Evolutionary conservation across 306 rosid species (phyloP), one percentile per base, ranked within the genome.

Genomic region (Quercus berberidifolia): DNA sequence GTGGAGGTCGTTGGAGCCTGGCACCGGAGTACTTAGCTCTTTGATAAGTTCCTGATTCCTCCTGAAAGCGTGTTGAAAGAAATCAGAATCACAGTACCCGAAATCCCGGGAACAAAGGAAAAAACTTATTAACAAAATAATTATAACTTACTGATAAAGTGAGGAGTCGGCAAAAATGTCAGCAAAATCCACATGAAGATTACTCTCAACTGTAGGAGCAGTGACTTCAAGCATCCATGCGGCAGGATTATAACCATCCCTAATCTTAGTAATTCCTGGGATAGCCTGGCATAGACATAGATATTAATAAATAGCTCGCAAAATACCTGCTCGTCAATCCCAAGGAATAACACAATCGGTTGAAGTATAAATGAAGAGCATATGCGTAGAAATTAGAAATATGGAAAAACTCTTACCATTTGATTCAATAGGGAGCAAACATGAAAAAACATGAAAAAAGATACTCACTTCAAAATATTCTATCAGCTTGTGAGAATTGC

Each of bases 151-250:
- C 98, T 23, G 78, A 41, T 90, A 85, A 31, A 88, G 90, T 4
- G 83, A 76, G 9, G 98, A 93, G 59, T 86, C 82, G 19, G 75
- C 82, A 69, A 87, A 91, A 25, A 87, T 31, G 43, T 91, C 91
- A 3, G 92, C 92, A 68, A 91, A 93, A 73, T 93, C 93, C 26
- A 91, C 58, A 1, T 71, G 69, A 74, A 86, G 91, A 46, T 85
- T 89, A 79, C 83, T 67, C 75, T 93, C 98, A 79, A 85, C 73
- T 13, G 80, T 21, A 0, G 81, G 52, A 49, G 95, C 81, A 75
- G 78, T 91, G 74, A 91, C 84, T 62, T 93, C 95, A 30, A 93
- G 82, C 98, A 91, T 90, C 98, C 98, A 93, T 3, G 98, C 90
- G 5, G 97, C 97, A 9, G 98, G 98, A 81, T 93, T 93, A 76